Conservation (phyloP, 805 yeast species). For the Ogataea sp. region DNA sequence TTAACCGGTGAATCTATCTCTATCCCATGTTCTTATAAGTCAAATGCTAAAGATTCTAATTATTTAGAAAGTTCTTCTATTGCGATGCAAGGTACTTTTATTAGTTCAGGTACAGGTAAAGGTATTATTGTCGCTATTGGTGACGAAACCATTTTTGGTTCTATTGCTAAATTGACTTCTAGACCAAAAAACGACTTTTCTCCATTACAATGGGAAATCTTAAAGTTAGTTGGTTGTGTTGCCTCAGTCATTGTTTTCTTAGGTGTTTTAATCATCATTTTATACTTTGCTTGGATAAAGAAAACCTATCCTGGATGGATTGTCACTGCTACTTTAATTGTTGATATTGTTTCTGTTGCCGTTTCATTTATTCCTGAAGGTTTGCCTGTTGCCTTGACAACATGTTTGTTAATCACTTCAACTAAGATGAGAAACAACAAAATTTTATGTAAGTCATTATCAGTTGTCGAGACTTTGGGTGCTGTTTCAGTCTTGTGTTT, state of each 20-base stretch:
- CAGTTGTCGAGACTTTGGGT: constrained; percentile 47
- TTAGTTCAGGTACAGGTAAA: constrained; percentile 27
- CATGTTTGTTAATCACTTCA: constrained; percentile 41
- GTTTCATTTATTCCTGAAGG: constrained; percentile 48
- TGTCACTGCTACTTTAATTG: constrained; percentile 29
- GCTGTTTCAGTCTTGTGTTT: constrained; percentile 56
- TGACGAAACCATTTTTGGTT: constrained; percentile 37
- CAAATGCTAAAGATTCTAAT: constrained; percentile 28
- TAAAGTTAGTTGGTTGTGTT: constrained; percentile 6
- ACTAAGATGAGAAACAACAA: constrained; percentile 34
- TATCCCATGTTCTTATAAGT: constrained; percentile 11
- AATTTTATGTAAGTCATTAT: constrained; percentile 36
- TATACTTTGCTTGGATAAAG: constrained; percentile 39
- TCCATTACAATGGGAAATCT: constrained; percentile 34
- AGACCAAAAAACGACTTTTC: constrained; percentile 30
- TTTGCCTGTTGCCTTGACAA: constrained; percentile 42
- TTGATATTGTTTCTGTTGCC: constrained; percentile 36
- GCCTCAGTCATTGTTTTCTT: constrained; percentile 12
- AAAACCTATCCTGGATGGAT: constrained; percentile 33
- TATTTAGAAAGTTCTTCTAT: constrained; percentile 34
- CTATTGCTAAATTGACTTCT: constrained; percentile 30
- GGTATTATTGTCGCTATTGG: constrained; percentile 39
- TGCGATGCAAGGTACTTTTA: constrained; percentile 37
- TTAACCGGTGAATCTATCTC: constrained; percentile 38
- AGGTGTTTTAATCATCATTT: constrained; percentile 23